Percentiles rank a stretch among this genome's conserved stretches.
Conservation (phyloP, 1,284 basidiomycete genomes). For the Agroathelia rolfsii region DNA sequence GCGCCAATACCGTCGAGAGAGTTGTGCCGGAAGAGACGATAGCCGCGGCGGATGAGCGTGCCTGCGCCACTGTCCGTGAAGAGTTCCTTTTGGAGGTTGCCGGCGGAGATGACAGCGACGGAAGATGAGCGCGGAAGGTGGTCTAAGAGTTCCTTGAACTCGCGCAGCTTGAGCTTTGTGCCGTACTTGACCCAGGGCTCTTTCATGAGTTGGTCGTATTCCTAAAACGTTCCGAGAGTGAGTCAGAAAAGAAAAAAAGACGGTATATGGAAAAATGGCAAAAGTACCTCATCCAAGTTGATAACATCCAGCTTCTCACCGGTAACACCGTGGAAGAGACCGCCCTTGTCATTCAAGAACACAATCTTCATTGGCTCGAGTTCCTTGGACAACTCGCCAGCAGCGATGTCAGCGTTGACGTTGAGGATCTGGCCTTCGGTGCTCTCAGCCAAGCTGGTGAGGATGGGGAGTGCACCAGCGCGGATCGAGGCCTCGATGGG, state of each 20-base stretch:
- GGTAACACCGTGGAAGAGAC: slow-evolving; percentile 93
- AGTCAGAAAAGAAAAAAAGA: slow-evolving; percentile 7
- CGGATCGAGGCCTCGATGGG: slow-evolving; percentile 91
- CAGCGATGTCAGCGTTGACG: slow-evolving; percentile 94
- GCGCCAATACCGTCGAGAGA: slow-evolving; percentile 80
- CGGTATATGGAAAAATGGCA: neutral
- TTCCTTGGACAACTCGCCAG: slow-evolving; percentile 92
- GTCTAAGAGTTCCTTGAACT: slow-evolving; percentile 98
- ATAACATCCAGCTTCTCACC: slow-evolving; percentile 93
- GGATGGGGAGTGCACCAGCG: slow-evolving; percentile 87
- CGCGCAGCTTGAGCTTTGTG: slow-evolving; percentile 97
- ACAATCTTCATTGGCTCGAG: slow-evolving; percentile 99
- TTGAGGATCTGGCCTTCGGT: slow-evolving; percentile 91
- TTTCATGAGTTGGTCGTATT: slow-evolving; percentile 96
- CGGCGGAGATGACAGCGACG: slow-evolving; percentile 94
- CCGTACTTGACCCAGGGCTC: slow-evolving; percentile 99
- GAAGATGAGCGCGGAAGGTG: slow-evolving; percentile 97
- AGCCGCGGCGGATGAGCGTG: slow-evolving; percentile 93
- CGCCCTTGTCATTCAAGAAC: slow-evolving; percentile 97
- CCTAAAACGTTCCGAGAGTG: slow-evolving; percentile 33
- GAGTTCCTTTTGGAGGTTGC: slow-evolving; percentile 93
- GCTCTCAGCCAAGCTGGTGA: slow-evolving; percentile 87
- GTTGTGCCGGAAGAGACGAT: slow-evolving; percentile 91
- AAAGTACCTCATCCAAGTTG: slow-evolving; percentile 88
- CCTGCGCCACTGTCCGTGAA: slow-evolving; percentile 98